phyloP scores from a whole-genome alignment of 2,329 filamentous ascomycete species.

The Alternaria arbusti region DNA sequence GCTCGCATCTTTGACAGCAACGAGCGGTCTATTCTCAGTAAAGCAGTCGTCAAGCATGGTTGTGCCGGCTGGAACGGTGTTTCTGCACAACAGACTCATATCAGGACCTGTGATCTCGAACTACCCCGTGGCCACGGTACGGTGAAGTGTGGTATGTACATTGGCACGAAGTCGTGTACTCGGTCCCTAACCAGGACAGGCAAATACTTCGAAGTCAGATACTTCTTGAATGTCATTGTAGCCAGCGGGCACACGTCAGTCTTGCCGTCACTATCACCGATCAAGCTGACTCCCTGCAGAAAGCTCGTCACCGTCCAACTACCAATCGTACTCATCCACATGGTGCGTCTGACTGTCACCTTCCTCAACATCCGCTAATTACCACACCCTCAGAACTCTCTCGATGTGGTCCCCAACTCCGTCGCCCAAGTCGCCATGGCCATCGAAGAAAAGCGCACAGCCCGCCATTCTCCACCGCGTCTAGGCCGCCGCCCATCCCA shows the following conservation, averaged over 20 bases:
- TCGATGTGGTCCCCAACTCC: conserved; percentile 63
- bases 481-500: conserved; percentile 46
- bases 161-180: neutral
- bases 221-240: conserved; percentile 60
- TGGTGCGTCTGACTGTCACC: conserved; percentile 44
- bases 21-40: conserved; percentile 56
- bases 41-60: conserved; percentile 52
- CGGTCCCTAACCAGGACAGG: conserved; percentile 38
- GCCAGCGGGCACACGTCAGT: conserved; percentile 52
- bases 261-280: neutral
- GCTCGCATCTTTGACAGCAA: conserved; percentile 61
- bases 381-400: conserved; percentile 51
- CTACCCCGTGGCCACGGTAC: conserved; percentile 59
- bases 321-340: conserved; percentile 63
- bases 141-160: conserved; percentile 54
- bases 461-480: conserved; percentile 34
- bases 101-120: conserved; percentile 58
- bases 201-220: conserved; percentile 64
- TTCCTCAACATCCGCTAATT: neutral
- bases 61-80: conserved; percentile 57
- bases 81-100: conserved; percentile 53
- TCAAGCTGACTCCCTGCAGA: conserved; percentile 35
- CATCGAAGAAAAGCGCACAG: conserved; percentile 58
- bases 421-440: conserved; percentile 62
- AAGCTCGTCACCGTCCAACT: conserved; percentile 61